Conservation (phyloP, 306 rosid species). For the Fragaria iinumae region DNA sequence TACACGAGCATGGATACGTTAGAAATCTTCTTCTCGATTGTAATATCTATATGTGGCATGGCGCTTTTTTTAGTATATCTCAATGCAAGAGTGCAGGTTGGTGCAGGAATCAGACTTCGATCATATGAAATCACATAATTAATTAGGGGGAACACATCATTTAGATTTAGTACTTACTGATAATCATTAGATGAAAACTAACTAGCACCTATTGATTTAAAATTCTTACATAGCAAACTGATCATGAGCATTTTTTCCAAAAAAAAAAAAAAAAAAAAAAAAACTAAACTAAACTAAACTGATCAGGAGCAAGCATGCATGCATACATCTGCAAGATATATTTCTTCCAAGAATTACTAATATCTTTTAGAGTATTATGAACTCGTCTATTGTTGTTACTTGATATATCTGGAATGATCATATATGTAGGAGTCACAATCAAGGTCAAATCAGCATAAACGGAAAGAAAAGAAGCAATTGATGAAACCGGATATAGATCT, state of each 20-base stretch:
- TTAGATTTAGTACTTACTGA: too few relatives aligned
- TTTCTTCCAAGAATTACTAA: too few relatives aligned
- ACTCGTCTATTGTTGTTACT: not conserved
- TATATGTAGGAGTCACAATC: not conserved
- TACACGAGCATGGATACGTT: not conserved
- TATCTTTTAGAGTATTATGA: too few relatives aligned
- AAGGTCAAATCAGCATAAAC: not conserved
- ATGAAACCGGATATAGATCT: not conserved
- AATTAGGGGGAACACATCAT: not conserved
- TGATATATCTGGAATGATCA: not conserved
- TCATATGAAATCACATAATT: too few relatives aligned
- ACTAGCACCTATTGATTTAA: too few relatives aligned
- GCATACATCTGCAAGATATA: too few relatives aligned
- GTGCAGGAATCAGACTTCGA: not conserved
- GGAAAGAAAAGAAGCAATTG: not conserved
- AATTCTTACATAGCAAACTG: too few relatives aligned
- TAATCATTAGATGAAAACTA: too few relatives aligned
- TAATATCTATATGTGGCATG: not conserved
- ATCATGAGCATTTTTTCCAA: too few relatives aligned
- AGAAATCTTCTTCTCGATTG: not conserved
- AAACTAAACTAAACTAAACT: too few relatives aligned
- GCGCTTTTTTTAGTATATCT: conserved; percentile 1
- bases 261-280: too few relatives aligned
- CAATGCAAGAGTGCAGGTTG: conserved; percentile 1
- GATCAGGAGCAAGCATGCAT: too few relatives aligned